Base-by-base conservation (phyloP, 1,284 basidiomycete species). In the Chalciporus piperatoides region DNA sequence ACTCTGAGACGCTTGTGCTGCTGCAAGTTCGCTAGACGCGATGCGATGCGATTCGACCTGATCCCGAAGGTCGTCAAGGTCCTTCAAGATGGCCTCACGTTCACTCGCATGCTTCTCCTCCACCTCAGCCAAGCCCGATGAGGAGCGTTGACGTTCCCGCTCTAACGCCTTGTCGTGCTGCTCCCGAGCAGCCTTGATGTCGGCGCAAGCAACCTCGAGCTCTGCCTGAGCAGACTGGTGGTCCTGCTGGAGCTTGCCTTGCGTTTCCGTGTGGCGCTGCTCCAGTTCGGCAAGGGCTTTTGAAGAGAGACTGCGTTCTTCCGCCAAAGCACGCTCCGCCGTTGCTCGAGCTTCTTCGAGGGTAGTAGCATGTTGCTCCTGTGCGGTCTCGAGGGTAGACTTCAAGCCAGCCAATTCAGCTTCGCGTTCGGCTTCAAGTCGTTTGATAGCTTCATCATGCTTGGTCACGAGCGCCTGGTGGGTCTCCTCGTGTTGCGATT, bases 1-100 rank as follows among this genome's bases (percentile, higher is more conserved):
- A 55, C 79, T 80, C 55, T 87, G 82, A 15, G 65, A 59, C 38
- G 69, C 67, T 23, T 72, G 76, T 28, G 71, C 68, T 60, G 80
- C 59, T 2, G 69, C 66, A 51, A 79, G 75, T 56, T 89, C 81
- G 46, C 79, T 75, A 9, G 79, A 74, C 3, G 80, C 76, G 37
- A 72, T 73, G 62, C 84, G 84, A 65, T 84, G 77, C 2, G 80
- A 72, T 51, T 80, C 79, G 6, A 87, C 68, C 59, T 91, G 81
- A 51, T 84, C 74, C 5, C 74, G 59, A 28, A 90, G 72, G 8
- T 77, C 55, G 17, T 81, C 78, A 33, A 77, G 77, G 44, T 82
- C 77, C 54, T 75, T 74, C 40, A 70, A 71, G 44, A 83, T 68
- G 10, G 67, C 65, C 30, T 65, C 67, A 24, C 72, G 55, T 46